phyloP scores from a whole-genome alignment of 495 filamentous ascomycete genomes.

The Cudoniella acicularis region DNA sequence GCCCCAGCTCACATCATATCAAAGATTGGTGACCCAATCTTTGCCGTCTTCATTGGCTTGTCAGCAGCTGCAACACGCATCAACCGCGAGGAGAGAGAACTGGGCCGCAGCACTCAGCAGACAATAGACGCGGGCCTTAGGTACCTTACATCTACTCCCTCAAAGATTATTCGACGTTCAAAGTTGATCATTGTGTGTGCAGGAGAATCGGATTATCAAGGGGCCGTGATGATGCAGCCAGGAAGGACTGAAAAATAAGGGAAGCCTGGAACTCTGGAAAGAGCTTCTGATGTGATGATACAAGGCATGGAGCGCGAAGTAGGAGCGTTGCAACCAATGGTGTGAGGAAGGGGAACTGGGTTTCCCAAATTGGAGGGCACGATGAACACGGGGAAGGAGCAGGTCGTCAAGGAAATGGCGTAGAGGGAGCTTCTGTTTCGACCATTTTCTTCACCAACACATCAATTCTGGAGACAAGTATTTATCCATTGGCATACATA shows the following conservation, averaged over 20 bases:
- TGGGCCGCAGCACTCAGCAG: slow-evolving; percentile 50
- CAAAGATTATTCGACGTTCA: no score
- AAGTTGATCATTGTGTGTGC: background rate
- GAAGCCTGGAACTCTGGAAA: background rate
- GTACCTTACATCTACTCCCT: slow-evolving; percentile 31
- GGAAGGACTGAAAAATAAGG: slow-evolving; percentile 4
- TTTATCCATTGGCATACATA: background rate
- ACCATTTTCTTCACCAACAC: background rate
- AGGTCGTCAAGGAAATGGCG: no score
- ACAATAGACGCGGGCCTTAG: slow-evolving; percentile 45
- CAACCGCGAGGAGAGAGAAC: slow-evolving; percentile 77
- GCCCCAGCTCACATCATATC: slow-evolving; percentile 52
- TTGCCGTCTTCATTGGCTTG: slow-evolving; percentile 74
- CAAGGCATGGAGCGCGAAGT: no score
- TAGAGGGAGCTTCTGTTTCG: background rate
- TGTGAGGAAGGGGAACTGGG: no score
- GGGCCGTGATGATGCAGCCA: background rate
- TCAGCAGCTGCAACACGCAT: slow-evolving; percentile 64
- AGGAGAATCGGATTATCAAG: slow-evolving; percentile 18
- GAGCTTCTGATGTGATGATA: background rate
- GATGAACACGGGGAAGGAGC: background rate
- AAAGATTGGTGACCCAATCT: slow-evolving; percentile 79
- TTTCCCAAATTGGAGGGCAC: no score
- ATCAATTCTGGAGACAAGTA: background rate
- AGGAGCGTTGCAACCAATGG: no score